Evolutionary conservation across 2,329 filamentous ascomycete genomes (phyloP).

Genomic region (Cordyceps pruinosa): DNA sequence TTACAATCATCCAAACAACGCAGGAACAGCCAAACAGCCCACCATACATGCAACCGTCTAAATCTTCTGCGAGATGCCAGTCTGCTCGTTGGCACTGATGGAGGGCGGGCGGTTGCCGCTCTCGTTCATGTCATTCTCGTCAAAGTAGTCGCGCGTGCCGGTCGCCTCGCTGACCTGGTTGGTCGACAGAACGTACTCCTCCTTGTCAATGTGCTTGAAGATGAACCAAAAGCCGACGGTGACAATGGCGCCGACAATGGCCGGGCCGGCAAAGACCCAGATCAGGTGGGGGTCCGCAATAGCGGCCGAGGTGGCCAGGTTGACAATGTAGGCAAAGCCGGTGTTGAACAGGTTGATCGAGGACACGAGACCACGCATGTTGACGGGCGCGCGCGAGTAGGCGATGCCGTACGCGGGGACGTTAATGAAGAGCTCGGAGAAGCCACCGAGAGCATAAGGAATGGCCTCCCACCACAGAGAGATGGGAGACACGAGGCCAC

Average conservation of each 20-base stretch:
- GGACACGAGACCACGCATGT: slow-evolving; percentile 45
- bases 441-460: slow-evolving; percentile 22
- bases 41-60: neutral
- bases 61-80: slow-evolving; percentile 9
- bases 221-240: slow-evolving; percentile 32
- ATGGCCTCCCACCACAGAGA: slow-evolving; percentile 21
- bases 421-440: slow-evolving; percentile 24
- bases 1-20: neutral
- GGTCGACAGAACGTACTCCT: slow-evolving; percentile 21
- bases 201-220: slow-evolving; percentile 20
- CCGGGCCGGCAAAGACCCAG: slow-evolving; percentile 43
- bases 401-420: slow-evolving; percentile 42
- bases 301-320: slow-evolving; percentile 37
- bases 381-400: slow-evolving; percentile 42
- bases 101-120: slow-evolving; percentile 8
- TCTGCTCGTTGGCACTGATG: slow-evolving; percentile 8
- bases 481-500: slow-evolving; percentile 20
- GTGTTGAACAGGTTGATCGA: slow-evolving; percentile 42
- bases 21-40: neutral
- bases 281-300: slow-evolving; percentile 43
- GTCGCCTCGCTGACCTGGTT: slow-evolving; percentile 19
- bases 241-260: slow-evolving; percentile 38
- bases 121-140: slow-evolving; percentile 10
- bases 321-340: slow-evolving; percentile 39
- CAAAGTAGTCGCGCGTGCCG: slow-evolving; percentile 5